These are phyloP conservation scores for Aspergillus glaucus DNA, from an alignment of 2,329 filamentous ascomycete genomes.

Conservation along the genomic window DNA sequence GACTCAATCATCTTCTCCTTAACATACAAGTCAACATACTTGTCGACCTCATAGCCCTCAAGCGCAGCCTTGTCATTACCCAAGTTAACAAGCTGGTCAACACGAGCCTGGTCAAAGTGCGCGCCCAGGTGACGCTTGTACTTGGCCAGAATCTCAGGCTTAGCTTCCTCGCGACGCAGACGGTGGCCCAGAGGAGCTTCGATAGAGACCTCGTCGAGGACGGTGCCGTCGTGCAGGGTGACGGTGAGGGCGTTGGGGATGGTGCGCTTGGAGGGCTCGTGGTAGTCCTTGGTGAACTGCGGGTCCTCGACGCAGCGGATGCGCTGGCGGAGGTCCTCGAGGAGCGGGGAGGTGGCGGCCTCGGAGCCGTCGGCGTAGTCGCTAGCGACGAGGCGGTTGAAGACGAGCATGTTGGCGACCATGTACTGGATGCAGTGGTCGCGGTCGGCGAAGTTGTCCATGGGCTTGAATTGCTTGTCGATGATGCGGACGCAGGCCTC, in stretches of 20 bases:
- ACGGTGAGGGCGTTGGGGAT: constrained; percentile 97
- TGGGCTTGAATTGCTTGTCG: constrained; percentile 99
- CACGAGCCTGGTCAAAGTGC: constrained; percentile 70
- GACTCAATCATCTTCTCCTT: constrained; percentile 44
- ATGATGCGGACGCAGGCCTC: constrained; percentile 99
- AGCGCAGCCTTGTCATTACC: constrained; percentile 69
- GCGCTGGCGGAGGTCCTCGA: constrained; percentile 86
- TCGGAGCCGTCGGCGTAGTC: constrained; percentile 93
- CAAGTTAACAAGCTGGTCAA: constrained; percentile 76
- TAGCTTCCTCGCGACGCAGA: constrained; percentile 87
- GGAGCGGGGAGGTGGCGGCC: constrained; percentile 79
- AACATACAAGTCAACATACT: constrained; percentile 84
- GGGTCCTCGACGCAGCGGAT: constrained; percentile 96
- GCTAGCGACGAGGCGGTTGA: constrained; percentile 83
- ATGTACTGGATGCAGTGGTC: constrained; percentile 99
- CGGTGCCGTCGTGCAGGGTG: constrained; percentile 86
- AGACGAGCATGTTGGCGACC: constrained; percentile 92
- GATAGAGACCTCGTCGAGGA: constrained; percentile 82
- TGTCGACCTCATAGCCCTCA: constrained; percentile 76
- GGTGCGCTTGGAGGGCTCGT: constrained; percentile 84
- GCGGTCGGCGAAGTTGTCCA: constrained; percentile 99
- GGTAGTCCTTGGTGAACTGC: constrained; percentile 91
- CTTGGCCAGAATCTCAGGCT: constrained; percentile 93
- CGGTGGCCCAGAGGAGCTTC: constrained; percentile 93
- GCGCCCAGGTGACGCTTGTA: constrained; percentile 86